These are phyloP conservation scores for Erythrophleum fordii DNA, from an alignment of 306 rosid species.

Conservation along the genomic window DNA sequence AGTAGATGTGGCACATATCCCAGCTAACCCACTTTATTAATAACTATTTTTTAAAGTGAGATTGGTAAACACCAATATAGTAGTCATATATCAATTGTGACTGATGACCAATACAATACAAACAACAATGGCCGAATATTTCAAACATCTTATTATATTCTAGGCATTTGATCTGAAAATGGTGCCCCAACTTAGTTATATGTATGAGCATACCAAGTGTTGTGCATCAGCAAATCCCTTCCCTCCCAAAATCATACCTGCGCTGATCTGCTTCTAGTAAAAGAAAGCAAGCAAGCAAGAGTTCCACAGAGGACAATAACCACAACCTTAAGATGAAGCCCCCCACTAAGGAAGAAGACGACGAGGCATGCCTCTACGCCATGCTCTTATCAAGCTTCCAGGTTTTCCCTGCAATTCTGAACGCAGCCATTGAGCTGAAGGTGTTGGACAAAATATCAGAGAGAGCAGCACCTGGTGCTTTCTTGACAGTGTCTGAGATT, in stretches of 20 bases:
- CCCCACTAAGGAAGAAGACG: constrained; percentile 32
- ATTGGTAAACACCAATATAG: too few species aligned
- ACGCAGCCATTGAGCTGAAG: constrained; percentile 38
- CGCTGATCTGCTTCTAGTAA: background rate
- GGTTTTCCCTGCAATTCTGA: constrained; percentile 17
- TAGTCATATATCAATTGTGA: too few species aligned
- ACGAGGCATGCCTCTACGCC: constrained; percentile 35
- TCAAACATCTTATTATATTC: too few species aligned
- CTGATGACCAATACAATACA: too few species aligned
- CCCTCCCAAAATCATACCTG: background rate
- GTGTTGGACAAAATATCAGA: constrained; percentile 20
- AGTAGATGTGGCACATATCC: too few species aligned
- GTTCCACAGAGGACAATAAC: background rate
- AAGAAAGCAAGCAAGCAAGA: background rate
- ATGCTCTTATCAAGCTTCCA: constrained; percentile 21
- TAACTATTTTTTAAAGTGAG: too few species aligned
- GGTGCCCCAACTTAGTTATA: background rate
- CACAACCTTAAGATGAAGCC: background rate
- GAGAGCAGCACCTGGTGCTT: background rate
- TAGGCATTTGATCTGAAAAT: too few species aligned
- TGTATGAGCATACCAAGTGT: background rate
- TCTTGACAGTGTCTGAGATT: constrained; percentile 19
- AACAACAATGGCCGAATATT: too few species aligned
- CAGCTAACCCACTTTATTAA: too few species aligned
- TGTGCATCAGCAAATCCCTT: too few species aligned